Conservation (phyloP, 176 grass and related monocot genomes). For the Rhipidocladum racemiflorum region DNA sequence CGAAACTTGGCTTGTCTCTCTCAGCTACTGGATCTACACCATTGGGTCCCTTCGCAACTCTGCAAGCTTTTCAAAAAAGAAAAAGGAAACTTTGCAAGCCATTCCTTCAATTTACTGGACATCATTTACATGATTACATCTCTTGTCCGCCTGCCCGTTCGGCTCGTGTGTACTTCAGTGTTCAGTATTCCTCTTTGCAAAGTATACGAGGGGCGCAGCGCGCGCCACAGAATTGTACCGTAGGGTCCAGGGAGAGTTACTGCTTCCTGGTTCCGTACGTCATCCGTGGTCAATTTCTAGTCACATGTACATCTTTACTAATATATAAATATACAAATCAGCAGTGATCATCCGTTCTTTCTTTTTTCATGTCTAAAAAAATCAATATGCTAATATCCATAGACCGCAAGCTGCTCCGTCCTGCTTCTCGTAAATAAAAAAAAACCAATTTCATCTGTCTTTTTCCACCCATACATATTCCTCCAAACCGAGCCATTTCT, state of each 20-base stretch:
- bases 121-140: neutral
- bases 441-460: too few relatives aligned
- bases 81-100: neutral
- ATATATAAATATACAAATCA: too few relatives aligned
- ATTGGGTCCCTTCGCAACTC: neutral
- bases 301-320: too few relatives aligned
- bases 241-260: neutral
- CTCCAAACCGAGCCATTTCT: too few relatives aligned
- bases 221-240: neutral
- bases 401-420: too few relatives aligned
- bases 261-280: neutral
- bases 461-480: too few relatives aligned
- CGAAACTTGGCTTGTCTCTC: constrained; percentile 14
- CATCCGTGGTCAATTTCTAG: neutral
- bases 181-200: neutral
- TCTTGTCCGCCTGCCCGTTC: neutral
- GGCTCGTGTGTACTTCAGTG: neutral
- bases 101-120: neutral
- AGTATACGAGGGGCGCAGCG: neutral
- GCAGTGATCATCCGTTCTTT: too few relatives aligned
- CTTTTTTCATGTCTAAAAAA: too few relatives aligned
- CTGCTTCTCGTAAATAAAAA: too few relatives aligned
- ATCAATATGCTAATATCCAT: too few relatives aligned
- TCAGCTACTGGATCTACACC: neutral
- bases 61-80: too few relatives aligned